Conservation (phyloP, 495 filamentous ascomycete genomes). For the Trichoderma reesei region DNA sequence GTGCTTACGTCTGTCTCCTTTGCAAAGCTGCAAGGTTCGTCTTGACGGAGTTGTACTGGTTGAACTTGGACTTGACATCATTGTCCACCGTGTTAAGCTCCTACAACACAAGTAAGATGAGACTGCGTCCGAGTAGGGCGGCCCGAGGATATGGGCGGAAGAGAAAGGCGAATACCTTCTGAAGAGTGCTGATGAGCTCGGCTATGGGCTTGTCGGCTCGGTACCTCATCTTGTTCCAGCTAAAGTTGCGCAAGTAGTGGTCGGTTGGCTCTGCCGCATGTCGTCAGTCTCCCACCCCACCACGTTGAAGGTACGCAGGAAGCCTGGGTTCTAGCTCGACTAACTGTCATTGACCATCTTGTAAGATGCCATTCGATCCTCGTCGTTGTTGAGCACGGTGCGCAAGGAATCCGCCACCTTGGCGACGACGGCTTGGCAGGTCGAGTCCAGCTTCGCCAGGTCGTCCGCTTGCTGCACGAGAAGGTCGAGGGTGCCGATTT, state of each 20-base stretch:
- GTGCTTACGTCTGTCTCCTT: constrained; percentile 67
- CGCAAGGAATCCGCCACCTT: constrained; percentile 83
- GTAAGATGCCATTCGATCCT: constrained; percentile 71
- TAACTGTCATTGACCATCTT: constrained; percentile 94
- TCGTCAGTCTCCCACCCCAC: neutral
- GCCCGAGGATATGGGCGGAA: constrained; percentile 3
- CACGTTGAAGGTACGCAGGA: neutral
- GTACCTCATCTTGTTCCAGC: constrained; percentile 96
- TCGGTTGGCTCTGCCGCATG: constrained; percentile 68
- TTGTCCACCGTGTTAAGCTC: constrained; percentile 82
- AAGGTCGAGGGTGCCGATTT: constrained; percentile 92
- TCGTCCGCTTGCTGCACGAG: constrained; percentile 97
- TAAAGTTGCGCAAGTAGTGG: constrained; percentile 79
- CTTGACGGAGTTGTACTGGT: constrained; percentile 85
- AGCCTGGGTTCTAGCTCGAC: constrained; percentile 20
- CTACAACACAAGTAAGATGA: constrained; percentile 28
- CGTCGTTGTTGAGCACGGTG: constrained; percentile 70
- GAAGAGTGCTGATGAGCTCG: constrained; percentile 74
- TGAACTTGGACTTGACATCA: constrained; percentile 87
- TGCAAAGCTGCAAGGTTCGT: constrained; percentile 67
- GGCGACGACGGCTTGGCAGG: constrained; percentile 70
- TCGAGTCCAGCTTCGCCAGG: constrained; percentile 71
- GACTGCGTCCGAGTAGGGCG: neutral
- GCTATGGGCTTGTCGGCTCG: constrained; percentile 78
- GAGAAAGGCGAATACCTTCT: constrained; percentile 50